Evolutionary conservation across 1,284 basidiomycete species (phyloP).

Genomic region (Moesziomyces antarcticus): DNA sequence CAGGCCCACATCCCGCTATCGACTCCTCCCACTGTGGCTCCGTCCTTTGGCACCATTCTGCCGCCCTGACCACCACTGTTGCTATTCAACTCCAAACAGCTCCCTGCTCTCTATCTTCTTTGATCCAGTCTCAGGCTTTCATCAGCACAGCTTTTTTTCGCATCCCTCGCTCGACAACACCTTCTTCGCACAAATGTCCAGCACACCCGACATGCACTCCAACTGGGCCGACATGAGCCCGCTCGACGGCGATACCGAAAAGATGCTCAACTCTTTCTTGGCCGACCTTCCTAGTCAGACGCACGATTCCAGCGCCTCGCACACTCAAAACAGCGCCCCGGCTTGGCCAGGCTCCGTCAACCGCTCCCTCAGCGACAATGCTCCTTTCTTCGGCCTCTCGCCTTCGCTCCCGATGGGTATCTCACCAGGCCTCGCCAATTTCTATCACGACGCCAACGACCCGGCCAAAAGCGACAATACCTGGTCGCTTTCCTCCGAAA

Average conservation of each 20-base stretch:
- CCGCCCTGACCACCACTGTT: constrained; percentile 9
- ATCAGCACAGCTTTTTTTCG: no score
- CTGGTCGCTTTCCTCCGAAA: constrained; percentile 16
- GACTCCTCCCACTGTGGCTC: constrained; percentile 11
- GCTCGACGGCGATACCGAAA: constrained; percentile 31
- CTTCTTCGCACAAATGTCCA: constrained; percentile 9
- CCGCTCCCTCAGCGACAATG: constrained; percentile 12
- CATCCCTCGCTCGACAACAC: background rate
- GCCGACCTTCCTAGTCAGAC: background rate
- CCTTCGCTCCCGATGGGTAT: constrained; percentile 14
- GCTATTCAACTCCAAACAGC: no score
- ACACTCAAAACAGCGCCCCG: background rate
- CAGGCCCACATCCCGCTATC: constrained; percentile 14
- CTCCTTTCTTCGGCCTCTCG: constrained; percentile 20
- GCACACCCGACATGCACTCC: constrained; percentile 9
- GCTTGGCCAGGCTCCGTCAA: constrained; percentile 12
- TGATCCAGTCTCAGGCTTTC: background rate
- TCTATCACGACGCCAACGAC: constrained; percentile 10
- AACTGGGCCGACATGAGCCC: constrained; percentile 25
- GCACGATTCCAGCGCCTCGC: background rate
- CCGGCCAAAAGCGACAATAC: constrained; percentile 4
- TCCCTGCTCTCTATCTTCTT: background rate
- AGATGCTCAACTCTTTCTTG: constrained; percentile 32
- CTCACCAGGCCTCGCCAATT: constrained; percentile 18
- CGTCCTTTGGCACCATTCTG: constrained; percentile 33